Evolutionary conservation across 2,329 filamentous ascomycete genomes (phyloP).

Genomic region (Aspergillus brunneoviolaceus): DNA sequence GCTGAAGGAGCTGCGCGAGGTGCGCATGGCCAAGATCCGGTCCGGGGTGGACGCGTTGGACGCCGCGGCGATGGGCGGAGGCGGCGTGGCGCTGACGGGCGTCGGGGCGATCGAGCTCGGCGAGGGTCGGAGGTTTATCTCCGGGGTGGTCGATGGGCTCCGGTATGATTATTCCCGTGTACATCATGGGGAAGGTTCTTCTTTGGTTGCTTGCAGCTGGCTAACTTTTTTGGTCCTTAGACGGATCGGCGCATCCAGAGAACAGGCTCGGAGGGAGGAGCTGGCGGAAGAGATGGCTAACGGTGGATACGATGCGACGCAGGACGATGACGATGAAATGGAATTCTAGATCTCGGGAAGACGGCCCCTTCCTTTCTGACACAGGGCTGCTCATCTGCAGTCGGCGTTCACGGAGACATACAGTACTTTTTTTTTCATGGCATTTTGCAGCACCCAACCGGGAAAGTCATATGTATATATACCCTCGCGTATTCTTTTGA

Average conservation of each 20-base stretch:
- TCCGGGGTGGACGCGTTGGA: slow-evolving; percentile 71
- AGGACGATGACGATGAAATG: slow-evolving; percentile 60
- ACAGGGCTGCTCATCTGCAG: slow-evolving; percentile 2
- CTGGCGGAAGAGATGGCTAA: slow-evolving; percentile 66
- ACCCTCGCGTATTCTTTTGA: slow-evolving; percentile 30
- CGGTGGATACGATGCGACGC: slow-evolving; percentile 46
- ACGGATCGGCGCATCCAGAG: slow-evolving; percentile 76
- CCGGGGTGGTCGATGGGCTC: slow-evolving; percentile 82
- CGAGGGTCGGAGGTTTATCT: slow-evolving; percentile 80
- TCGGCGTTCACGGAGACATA: slow-evolving; percentile 28
- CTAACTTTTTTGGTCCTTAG: slow-evolving; percentile 40
- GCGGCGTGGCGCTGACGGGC: slow-evolving; percentile 72
- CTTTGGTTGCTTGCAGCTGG: background rate
- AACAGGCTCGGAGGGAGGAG: slow-evolving; percentile 73
- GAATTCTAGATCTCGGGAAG: slow-evolving; percentile 36
- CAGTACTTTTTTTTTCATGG: slow-evolving; percentile 10
- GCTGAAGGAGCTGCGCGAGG: slow-evolving; percentile 79
- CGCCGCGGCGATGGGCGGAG: slow-evolving; percentile 48
- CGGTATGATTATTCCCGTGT: slow-evolving; percentile 40
- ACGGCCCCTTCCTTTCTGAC: slow-evolving; percentile 12
- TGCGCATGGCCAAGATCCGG: slow-evolving; percentile 84
- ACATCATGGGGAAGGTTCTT: background rate
- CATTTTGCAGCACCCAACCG: slow-evolving; percentile 10
- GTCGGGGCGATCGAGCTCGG: slow-evolving; percentile 92
- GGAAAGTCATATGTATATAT: slow-evolving; percentile 36